Evolutionary conservation across 768 basidiomycete genomes (phyloP).

Genomic region (Russula sp.): DNA sequence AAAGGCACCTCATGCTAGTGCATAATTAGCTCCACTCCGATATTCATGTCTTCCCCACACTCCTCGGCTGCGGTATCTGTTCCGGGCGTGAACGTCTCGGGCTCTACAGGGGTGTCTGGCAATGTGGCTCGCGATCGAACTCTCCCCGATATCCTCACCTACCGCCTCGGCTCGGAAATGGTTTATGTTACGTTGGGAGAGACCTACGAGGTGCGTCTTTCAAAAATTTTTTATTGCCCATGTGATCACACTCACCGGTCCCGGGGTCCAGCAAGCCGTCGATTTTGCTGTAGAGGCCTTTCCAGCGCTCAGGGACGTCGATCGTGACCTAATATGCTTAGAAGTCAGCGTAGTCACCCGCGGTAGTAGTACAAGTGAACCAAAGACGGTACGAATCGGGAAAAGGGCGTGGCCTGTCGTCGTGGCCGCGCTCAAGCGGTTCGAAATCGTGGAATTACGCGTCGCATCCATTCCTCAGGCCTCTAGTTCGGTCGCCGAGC

Average conservation of each 20-base stretch:
- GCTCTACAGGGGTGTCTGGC: background rate
- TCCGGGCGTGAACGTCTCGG: background rate
- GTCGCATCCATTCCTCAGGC: conserved; percentile 4
- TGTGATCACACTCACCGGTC: background rate
- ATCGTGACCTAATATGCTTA: conserved; percentile 23
- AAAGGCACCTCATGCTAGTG: too few species aligned
- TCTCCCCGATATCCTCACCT: conserved; percentile 26
- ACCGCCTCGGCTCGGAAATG: conserved; percentile 26
- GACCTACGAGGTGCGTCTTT: conserved; percentile 23
- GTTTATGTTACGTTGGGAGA: conserved; percentile 28
- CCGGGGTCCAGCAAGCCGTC: conserved; percentile 24
- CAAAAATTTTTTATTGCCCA: too few species aligned
- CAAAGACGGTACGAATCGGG: conserved; percentile 25
- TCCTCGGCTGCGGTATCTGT: background rate
- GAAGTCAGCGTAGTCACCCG: conserved; percentile 24
- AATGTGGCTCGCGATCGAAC: background rate
- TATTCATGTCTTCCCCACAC: background rate
- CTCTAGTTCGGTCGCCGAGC: background rate
- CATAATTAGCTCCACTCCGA: too few species aligned
- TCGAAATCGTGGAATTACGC: conserved; percentile 29
- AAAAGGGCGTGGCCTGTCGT: conserved; percentile 27
- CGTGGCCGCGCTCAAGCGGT: conserved; percentile 22
- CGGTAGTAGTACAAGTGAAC: background rate
- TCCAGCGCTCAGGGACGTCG: conserved; percentile 23
- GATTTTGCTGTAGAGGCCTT: conserved; percentile 24